Evolutionary conservation across 108 stramenopile genomes (phyloP).

Genomic region (Cylindrotheca fusiformis): DNA sequence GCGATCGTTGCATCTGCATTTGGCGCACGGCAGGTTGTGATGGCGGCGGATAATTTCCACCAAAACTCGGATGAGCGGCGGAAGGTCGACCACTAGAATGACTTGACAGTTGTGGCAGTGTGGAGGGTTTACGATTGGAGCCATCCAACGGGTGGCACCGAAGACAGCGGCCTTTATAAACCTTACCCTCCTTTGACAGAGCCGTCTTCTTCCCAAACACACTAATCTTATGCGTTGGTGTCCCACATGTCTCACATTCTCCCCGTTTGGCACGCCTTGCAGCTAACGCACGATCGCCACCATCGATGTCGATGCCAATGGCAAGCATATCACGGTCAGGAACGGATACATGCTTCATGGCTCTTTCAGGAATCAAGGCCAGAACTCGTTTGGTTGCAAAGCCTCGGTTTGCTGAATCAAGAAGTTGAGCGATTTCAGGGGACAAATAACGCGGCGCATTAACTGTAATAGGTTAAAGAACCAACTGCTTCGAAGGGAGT

Average conservation of each 20-base stretch:
- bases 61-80: too few relatives aligned
- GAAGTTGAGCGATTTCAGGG: too few relatives aligned
- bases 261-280: constrained; percentile 21
- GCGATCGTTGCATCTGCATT: not conserved
- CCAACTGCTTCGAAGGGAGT: too few relatives aligned
- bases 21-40: not conserved
- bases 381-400: too few relatives aligned
- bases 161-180: constrained; percentile 38
- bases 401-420: too few relatives aligned
- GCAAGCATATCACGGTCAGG: constrained; percentile 11
- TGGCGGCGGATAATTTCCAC: not conserved
- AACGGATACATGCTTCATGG: too few relatives aligned
- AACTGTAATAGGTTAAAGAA: too few relatives aligned
- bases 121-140: constrained; percentile 7
- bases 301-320: constrained; percentile 17
- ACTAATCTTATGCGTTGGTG: constrained; percentile 26
- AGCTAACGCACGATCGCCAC: constrained; percentile 5
- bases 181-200: constrained; percentile 32
- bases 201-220: constrained; percentile 39
- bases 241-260: constrained; percentile 42
- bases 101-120: not conserved
- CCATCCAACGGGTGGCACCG: constrained; percentile 38
- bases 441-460: too few relatives aligned
- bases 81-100: not conserved
- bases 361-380: too few relatives aligned